phyloP scores from a whole-genome alignment of 2,329 filamentous ascomycete species.

The Periconia macrospinosa region DNA sequence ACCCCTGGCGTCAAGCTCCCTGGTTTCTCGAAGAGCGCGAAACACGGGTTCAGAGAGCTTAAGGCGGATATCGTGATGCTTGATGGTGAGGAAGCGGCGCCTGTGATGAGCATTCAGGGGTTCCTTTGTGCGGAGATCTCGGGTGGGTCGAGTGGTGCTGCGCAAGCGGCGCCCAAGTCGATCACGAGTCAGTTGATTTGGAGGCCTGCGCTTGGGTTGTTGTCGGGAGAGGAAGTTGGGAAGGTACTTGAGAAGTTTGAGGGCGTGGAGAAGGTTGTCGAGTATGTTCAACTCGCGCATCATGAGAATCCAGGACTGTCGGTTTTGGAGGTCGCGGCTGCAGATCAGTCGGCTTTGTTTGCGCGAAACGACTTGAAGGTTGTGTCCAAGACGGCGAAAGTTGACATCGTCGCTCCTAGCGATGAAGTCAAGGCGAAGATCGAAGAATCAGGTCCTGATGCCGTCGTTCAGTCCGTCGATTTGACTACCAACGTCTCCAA shows the following conservation, averaged over 20 bases:
- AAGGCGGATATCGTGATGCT: neutral
- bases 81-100: neutral
- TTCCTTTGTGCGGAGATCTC: neutral
- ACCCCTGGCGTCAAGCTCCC: neutral
- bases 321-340: neutral
- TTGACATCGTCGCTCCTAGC: neutral
- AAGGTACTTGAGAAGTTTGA: neutral
- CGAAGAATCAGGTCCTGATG: neutral
- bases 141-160: neutral
- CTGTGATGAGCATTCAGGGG: neutral
- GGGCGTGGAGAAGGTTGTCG: neutral
- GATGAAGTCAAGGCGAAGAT: neutral
- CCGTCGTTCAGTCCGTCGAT: neutral
- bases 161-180: neutral
- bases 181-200: neutral
- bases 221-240: neutral
- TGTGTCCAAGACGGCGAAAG: neutral
- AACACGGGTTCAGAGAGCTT: constrained; percentile 1
- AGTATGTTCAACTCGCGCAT: neutral
- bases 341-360: neutral
- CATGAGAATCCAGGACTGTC: neutral
- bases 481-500: neutral
- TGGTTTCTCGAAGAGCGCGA: neutral
- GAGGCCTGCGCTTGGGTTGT: neutral
- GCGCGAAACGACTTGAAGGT: neutral